A percentile compares a stretch with the other conserved stretches of the same genome.
These are phyloP conservation scores for Aspergillus ostianus DNA, from an alignment of 495 filamentous ascomycete species.

Conservation along the genomic window DNA sequence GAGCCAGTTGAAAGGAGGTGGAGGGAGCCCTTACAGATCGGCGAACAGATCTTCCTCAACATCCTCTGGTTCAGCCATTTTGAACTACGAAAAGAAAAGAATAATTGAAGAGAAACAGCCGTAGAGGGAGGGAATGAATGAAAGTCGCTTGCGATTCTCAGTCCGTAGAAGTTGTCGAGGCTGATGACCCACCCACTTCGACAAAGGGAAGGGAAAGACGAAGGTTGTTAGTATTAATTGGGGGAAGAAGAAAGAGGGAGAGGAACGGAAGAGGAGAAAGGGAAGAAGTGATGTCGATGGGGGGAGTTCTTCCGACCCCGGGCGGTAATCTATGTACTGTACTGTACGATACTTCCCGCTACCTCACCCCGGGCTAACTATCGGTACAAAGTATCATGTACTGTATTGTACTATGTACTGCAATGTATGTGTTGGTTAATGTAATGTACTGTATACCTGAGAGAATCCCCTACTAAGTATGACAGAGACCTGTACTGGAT, in stretches of 20 bases:
- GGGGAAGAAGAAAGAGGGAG: constrained; percentile 7
- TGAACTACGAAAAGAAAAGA: constrained; percentile 10
- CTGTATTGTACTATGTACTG: too few species aligned
- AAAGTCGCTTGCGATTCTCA: background rate
- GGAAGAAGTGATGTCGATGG: constrained; percentile 19
- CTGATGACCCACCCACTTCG: background rate
- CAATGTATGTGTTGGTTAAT: too few species aligned
- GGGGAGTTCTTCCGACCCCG: background rate
- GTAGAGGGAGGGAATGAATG: background rate
- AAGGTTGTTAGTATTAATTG: background rate
- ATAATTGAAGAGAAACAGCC: background rate
- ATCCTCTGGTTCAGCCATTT: constrained; percentile 84
- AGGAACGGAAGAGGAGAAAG: constrained; percentile 16
- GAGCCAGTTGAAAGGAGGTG: background rate
- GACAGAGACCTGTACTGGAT: too few species aligned
- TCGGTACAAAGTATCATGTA: too few species aligned
- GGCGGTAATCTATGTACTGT: too few species aligned
- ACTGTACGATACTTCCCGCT: background rate
- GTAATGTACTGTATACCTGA: too few species aligned
- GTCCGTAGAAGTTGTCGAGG: background rate
- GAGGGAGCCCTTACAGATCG: constrained; percentile 70
- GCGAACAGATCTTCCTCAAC: constrained; percentile 98
- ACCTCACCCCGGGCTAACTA: too few species aligned
- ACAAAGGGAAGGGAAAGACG: constrained; percentile 5
- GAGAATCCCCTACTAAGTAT: too few species aligned